Conservation (phyloP, 176 grass and related monocot species). For the Puya raimondii region DNA sequence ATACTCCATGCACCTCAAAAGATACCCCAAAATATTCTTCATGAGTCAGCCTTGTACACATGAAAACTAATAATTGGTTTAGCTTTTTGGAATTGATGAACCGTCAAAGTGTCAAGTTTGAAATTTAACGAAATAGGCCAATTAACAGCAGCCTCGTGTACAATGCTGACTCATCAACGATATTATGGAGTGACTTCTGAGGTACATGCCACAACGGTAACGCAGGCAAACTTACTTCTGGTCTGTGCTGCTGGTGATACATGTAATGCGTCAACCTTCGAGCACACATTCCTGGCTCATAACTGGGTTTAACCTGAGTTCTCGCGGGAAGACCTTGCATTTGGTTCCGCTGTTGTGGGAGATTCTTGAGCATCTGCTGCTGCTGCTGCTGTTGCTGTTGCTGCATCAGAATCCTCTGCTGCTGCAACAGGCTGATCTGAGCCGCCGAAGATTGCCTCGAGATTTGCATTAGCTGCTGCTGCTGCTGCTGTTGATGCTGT, state of each 20-base stretch:
- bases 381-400: conserved; percentile 22
- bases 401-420: conserved; percentile 22
- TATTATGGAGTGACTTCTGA: too few relatives aligned
- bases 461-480: conserved; percentile 15
- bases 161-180: too few relatives aligned
- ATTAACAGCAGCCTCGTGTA: too few relatives aligned
- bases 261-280: conserved; percentile 27
- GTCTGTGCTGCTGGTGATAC: conserved; percentile 31
- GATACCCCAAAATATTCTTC: too few relatives aligned
- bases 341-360: conserved; percentile 24
- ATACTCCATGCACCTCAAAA: too few relatives aligned
- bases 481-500: conserved; percentile 14
- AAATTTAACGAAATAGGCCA: too few relatives aligned
- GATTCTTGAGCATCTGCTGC: conserved; percentile 16
- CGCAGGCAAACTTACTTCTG: conserved; percentile 18
- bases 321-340: conserved; percentile 9
- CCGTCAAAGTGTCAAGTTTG: too few relatives aligned
- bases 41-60: too few relatives aligned
- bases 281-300: conserved; percentile 38
- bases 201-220: neutral
- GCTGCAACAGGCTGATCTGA: conserved; percentile 21
- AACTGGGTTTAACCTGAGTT: conserved; percentile 17
- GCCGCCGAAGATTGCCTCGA: conserved; percentile 5
- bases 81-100: too few relatives aligned
- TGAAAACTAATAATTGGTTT: too few relatives aligned